Conservation (phyloP, 495 filamentous ascomycete species). For the Aspergillus ellipticus region DNA sequence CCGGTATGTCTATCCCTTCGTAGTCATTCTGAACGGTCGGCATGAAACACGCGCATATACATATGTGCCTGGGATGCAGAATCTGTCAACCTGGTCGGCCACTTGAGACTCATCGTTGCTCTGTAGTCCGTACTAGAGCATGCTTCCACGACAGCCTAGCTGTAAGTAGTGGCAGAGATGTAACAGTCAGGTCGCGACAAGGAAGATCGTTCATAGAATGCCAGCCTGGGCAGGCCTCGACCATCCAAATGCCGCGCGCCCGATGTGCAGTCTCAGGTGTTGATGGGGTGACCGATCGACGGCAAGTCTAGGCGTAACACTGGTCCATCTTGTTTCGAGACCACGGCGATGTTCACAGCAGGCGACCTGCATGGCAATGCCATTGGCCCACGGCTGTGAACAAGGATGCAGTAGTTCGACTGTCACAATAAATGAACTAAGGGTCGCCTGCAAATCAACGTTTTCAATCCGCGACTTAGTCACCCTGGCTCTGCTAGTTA, state of each 20-base stretch:
- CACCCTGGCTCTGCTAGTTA: neutral
- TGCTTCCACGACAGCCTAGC: neutral
- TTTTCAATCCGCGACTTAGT: neutral
- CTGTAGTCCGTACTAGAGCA: neutral
- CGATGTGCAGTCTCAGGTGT: neutral
- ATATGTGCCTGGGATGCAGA: neutral
- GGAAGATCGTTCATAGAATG: neutral
- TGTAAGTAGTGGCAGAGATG: neutral
- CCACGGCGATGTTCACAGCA: neutral
- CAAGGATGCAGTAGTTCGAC: neutral
- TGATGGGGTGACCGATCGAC: neutral
- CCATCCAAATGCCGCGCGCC: neutral
- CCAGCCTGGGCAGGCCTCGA: neutral
- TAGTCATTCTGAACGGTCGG: neutral
- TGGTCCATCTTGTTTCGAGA: neutral
- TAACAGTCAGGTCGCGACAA: neutral
- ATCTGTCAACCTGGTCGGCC: neutral
- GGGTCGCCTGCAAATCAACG: neutral
- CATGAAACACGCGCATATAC: neutral
- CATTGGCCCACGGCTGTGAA: slow-evolving; percentile 1
- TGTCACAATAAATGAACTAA: neutral
- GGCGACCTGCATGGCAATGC: slow-evolving; percentile 2
- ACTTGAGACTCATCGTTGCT: neutral
- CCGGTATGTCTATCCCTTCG: neutral
- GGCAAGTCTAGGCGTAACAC: neutral